phyloP scores from a whole-genome alignment of 495 filamentous ascomycete species.

The Penicillium bialowiezense region DNA sequence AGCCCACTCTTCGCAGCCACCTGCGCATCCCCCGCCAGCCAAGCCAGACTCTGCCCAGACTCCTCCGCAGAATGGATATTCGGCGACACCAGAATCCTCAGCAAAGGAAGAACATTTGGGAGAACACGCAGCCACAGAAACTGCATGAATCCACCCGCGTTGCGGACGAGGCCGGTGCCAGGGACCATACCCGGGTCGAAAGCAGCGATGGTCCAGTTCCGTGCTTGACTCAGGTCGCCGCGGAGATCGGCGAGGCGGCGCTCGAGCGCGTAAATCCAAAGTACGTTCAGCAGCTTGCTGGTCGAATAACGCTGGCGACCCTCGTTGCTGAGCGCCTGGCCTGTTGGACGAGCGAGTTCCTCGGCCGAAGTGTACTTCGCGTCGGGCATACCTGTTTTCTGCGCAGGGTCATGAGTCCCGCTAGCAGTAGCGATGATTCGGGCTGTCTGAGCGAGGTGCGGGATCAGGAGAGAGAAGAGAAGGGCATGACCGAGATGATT shows the following conservation, averaged over 20 bases:
- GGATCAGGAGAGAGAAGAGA: conserved; percentile 48
- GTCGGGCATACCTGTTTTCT: conserved; percentile 27
- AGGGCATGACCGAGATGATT: conserved; percentile 44
- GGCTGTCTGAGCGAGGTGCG: conserved; percentile 44
- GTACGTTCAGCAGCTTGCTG: conserved; percentile 24
- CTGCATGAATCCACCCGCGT: conserved; percentile 5
- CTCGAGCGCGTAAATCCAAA: conserved; percentile 43
- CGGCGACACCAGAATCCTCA: conserved; percentile 22
- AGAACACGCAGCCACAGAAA: conserved; percentile 33
- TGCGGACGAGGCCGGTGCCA: conserved; percentile 39
- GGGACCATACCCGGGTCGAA: conserved; percentile 50
- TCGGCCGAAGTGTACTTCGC: conserved; percentile 29
- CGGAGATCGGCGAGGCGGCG: conserved; percentile 23
- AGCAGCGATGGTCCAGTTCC: conserved; percentile 32
- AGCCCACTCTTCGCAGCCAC: conserved; percentile 28
- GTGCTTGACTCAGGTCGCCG: conserved; percentile 12
- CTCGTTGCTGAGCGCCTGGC: conserved; percentile 11
- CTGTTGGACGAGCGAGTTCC: conserved; percentile 28
- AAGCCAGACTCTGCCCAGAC: conserved; percentile 34
- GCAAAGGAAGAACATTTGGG: conserved; percentile 30
- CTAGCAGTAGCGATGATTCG: conserved; percentile 40
- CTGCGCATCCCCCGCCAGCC: conserved; percentile 27
- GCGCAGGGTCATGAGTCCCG: conserved; percentile 33
- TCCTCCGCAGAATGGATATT: conserved; percentile 39
- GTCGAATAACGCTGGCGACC: conserved; percentile 31